Evolutionary conservation across 164 flowering plant genomes (phyloP), one percentile per base, ranked within the genome.

Genomic region (Amborella trichopoda): DNA sequence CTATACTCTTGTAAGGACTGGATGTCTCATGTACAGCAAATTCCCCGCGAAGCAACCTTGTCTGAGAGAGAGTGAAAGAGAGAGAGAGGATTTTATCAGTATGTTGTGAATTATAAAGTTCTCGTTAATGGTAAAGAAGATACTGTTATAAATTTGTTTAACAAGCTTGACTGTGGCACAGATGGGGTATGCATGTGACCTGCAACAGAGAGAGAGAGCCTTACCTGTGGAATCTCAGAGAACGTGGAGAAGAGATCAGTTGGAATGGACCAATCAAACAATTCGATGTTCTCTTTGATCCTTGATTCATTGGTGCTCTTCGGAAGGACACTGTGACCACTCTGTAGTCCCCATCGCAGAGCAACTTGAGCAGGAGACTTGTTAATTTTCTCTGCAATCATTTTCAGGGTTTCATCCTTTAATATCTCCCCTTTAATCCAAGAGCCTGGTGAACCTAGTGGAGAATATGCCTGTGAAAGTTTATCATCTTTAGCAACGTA

Each of bases 271-370:
- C 90, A 84, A 19, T 66, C 69, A 34, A 81, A 74, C 8, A 79
- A 33, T 40, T 52, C 58, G 4, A 81, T 26, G 25, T 84, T 84
- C 52, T 84, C 81, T 22, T 67, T 65, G 40, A 81, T 75, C 62
- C 90, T 68, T 1, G 66, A 50, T 34, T 76, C 75, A 23, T 65
- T 73, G 11, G 63, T 69, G 17, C 90, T 81, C 60, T 79, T 84
- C 2, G 90, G 95, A 6, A 84, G 83, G 20, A 82, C 67, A 27
- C 77, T 72, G 25, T 80, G 85, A 12, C 87, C 87, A 10, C 68
- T 70, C 48, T 81, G 94, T 19, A 78, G 53, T 0, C 87, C 90
- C 95, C 90, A 84, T 1, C 82, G 79, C n/a, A 81, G 73, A 24
- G 85, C 87, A 16, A 77, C 78, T 51, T 84, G 95, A 30, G 79